Evolutionary conservation across 495 filamentous ascomycete species (phyloP), one percentile per base, ranked within the genome.

Genomic region (Cryomyces minteri): DNA sequence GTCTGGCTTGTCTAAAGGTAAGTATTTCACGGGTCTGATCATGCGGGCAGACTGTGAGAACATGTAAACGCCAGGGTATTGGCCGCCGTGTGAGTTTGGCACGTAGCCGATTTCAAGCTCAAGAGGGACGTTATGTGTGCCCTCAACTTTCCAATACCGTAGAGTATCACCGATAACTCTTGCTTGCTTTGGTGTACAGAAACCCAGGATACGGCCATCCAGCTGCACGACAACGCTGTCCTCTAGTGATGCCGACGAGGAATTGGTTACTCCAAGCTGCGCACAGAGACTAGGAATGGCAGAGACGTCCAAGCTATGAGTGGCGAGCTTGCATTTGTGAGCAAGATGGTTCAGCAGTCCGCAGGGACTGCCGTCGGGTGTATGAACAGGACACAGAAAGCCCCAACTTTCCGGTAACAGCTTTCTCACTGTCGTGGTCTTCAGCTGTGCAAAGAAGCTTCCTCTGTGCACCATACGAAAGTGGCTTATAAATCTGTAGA

Each of bases 401-500:
- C 80, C 90, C 90, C 90, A 98, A 58, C 87, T 94, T 60, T 98
- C 90, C 3, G 90, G 90, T 14, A 98, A 65, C 54, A 98, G 63
- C 60, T 94, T 98, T 62, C 90, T 75, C 32, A 98, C 90, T 0
- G 90, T 88, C 5, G 90, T 98, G 0, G 90, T 98, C 62, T 96
- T 98, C 51, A 98, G 59, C 56, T 95, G 82, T 6, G 90, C 88
- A 62, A 98, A 96, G 74, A 98, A 96, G 62, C 84, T 90, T 65
- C 90, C 90, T 77, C 90, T 73, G 62, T 98, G 90, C 48, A 98
- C 86, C 86, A 94, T 95, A 43, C 90, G 85, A 70, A 98, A 98
- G 60, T 98, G 90, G 67, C 84, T 88, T 65, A 98, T 92, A 66
- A 98, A 98, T 52, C 90, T 82, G 55, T 92, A 80, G 67, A 96